Evolutionary conservation across 306 rosid genomes (phyloP), one percentile per base, ranked within the genome.

Genomic region (Vicia sativa): DNA sequence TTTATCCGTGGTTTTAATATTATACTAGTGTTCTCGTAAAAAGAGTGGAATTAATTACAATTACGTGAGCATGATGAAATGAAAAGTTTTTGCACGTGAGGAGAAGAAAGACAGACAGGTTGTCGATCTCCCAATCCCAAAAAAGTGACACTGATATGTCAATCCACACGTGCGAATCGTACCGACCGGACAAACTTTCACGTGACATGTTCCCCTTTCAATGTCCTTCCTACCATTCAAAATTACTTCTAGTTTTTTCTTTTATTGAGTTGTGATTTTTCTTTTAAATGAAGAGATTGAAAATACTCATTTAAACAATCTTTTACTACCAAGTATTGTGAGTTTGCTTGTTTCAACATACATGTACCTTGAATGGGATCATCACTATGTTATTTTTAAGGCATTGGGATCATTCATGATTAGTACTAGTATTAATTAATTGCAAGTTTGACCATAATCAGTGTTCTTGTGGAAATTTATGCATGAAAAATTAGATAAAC

Each of bases 181-280:
- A 21, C 34, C 31, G 2, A 34, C 38, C 38, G 38, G 38, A 79
- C 31, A 48, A 2, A 53, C 0, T 21, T 46, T 77, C 90, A 87
- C 90, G 87, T 86, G 87, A 71, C 50, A 72, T 76, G 81, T 77
- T 70, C 82, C 90, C 87, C 74, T 79, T 80, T 83, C 42, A 83
- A 77, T 84, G 91, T 44, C 72, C 73, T 84, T 44, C 72, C 73
- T 84, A 53, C 85, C 83, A 2, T 25, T 25, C 28, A 25, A 25
- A 25, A 25, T 25, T 25, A 25, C 3, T 2, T 25, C 28, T 25
- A 25, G 28, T 25, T 25, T 25, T 25, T 25, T 3, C 0, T 25
- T 25, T 25, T 1, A 25, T 25, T 31, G 9, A 31, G 37, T 31
- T 31, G 35, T 4, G 6, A 6, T 29, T 29, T 28, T 29, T 31